Conservation (phyloP, 495 filamentous ascomycete species). For the Cercophora samala region DNA sequence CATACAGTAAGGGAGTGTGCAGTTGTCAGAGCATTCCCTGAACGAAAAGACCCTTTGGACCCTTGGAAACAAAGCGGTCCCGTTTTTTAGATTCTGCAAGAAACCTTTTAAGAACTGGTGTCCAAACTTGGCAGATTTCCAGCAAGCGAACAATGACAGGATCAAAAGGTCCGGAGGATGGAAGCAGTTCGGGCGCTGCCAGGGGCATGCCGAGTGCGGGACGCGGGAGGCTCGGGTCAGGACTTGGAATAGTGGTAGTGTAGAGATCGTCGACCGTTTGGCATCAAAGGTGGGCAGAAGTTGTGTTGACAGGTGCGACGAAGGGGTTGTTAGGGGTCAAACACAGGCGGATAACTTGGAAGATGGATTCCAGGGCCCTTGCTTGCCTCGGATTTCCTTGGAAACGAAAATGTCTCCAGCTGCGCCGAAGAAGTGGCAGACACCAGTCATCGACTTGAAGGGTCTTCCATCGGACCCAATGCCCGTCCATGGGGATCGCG, state of each 20-base stretch:
- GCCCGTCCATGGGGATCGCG: no score
- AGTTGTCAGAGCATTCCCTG: no score
- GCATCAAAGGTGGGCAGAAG: no score
- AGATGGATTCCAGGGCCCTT: no score
- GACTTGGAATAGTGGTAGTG: neutral
- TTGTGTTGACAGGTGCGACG: neutral
- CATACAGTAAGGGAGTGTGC: no score
- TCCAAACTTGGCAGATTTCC: neutral
- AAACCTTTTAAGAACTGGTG: neutral
- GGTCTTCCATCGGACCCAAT: no score
- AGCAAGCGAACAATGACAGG: neutral
- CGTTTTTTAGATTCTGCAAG: neutral
- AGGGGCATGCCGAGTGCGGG: neutral
- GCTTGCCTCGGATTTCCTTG: neutral
- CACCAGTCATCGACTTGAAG: neutral
- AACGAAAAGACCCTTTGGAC: neutral
- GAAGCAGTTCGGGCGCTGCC: neutral
- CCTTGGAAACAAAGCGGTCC: neutral
- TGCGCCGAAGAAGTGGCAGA: neutral
- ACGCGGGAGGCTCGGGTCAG: neutral
- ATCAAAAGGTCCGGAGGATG: neutral
- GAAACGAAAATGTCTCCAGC: neutral
- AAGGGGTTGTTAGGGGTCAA: neutral
- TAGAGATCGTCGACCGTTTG: neutral
- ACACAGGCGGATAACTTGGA: no score